Base-by-base conservation (phyloP, 768 basidiomycete species). In the Fomitopsis serialis region DNA sequence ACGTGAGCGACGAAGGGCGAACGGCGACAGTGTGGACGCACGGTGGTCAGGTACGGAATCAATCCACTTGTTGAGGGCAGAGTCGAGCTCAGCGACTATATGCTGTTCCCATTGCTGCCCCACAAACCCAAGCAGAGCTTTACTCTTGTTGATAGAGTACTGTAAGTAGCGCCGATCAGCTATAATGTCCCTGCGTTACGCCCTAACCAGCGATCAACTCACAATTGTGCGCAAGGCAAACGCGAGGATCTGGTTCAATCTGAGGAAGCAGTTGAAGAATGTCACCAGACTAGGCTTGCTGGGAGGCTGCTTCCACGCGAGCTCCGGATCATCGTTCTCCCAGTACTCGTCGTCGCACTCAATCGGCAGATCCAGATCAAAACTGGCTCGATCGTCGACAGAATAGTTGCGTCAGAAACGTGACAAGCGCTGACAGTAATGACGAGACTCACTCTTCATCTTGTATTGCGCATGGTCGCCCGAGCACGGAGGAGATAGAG, bases 271-370 rank as follows among this genome's bases (percentile, higher is more conserved):
- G 61, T 80, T 83, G 66, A 92, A 92, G 19, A 73, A 77, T 17
- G 84, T 64, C 34, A 89, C 68, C 45, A 68, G 70, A 23, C 82
- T 79, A 17, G 85, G 82, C 54, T 79, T 74, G 11, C 71, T 78
- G 12, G 70, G 63, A 10, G 89, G 89, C 63, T 90, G 89, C 50
- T 78, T 71, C 66, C 87, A 89, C 17, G 75, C 77, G 37, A 76
- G 72, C 2, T 74, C 70, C 0, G 80, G 79, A 56, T 84, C 82
- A 25, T 71, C 69, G 36, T 68, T 69, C 17, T 81, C 76, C 90
- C 89, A 94, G 63, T 82, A 91, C 56, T 85, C 81, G 60, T 87
- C 85, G 58, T 95, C 89, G 13, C 92, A 85, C 66, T 92, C 89
- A 6, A 89, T 75, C 37, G 89, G 89, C 32, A 83, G 68, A 49